Base-by-base conservation (phyloP, 164 flowering plant species). In the Houttuynia cordata region DNA sequence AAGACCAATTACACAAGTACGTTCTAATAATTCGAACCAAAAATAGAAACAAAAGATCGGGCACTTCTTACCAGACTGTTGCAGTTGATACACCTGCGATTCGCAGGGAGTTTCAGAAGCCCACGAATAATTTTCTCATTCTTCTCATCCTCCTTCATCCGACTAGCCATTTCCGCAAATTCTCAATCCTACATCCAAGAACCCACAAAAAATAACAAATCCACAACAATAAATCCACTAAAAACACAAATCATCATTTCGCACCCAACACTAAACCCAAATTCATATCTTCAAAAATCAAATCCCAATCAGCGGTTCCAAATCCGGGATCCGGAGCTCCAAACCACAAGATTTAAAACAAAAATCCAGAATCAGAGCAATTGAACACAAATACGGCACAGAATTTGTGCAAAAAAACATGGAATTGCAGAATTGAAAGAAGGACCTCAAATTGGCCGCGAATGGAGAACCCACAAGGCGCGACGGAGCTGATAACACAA, bases 131-230 rank as follows among this genome's bases (percentile, higher is more conserved):
- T 76, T 66, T 81, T 78, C 78, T 93, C 99, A 53, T 88, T 86
- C 66, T 78, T 90, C 76, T 93, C 98, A 23, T 88, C 98, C 57
- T 91, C 98, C 76, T 83, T 91, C 71, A 83, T 15, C 62, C 92
- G 75, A 78, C 53, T 87, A 37, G 91, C 89, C 99, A 93, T 93
- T 66, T 18, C 49, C 67, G 25, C 17, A 41, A n/a, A 59, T 42
- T 49, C 57, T 22, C 64, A 58, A 53, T 7, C 59, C 47, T 19
- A 34, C 59, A 25, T 14, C 10, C 12, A 51, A 23, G 6, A 30
- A 30, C 6, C 37, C 22, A 51, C 13, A 64, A 45, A 64, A 55
- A n/a, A n/a, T n/a, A n/a, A n/a, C n/a, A n/a, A n/a, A n/a, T n/a
- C n/a, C n/a, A n/a, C n/a, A n/a, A n/a, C n/a, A n/a, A n/a, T n/a